A percentile compares a stretch with the other conserved stretches of the same genome.
These are phyloP conservation scores for Halophytophthora polymorphica DNA, from an alignment of 352 stramenopile genomes.

Conservation along the genomic window DNA sequence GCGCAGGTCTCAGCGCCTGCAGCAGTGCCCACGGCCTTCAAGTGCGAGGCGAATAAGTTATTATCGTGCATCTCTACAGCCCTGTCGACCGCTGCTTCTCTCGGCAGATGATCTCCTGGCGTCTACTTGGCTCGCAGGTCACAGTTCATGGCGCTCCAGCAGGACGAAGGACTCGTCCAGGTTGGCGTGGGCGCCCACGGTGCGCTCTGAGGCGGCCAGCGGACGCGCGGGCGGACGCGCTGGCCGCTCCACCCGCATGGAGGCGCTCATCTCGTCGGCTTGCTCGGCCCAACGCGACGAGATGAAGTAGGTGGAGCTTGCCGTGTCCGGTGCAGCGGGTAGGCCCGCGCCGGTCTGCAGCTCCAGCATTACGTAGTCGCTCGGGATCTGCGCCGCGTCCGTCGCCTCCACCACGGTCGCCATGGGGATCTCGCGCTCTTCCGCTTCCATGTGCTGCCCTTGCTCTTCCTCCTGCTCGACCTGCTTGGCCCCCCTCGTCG, in stretches of 20 bases:
- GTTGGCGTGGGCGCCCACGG: constrained; percentile 11
- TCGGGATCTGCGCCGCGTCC: constrained; percentile 36
- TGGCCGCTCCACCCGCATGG: constrained; percentile 38
- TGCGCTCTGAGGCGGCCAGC: constrained; percentile 6
- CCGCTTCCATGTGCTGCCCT: constrained; percentile 3
- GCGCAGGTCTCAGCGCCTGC: not conserved
- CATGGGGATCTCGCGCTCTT: constrained; percentile 45
- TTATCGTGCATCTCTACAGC: not conserved
- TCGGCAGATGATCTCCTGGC: constrained; percentile 1
- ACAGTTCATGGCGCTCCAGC: constrained; percentile 49
- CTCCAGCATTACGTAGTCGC: constrained; percentile 83
- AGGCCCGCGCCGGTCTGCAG: constrained; percentile 64
- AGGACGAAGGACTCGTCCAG: constrained; percentile 78
- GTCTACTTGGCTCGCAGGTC: constrained; percentile 1
- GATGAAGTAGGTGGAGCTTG: constrained; percentile 76
- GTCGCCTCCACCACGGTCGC: constrained; percentile 46
- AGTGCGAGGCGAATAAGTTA: too few species aligned
- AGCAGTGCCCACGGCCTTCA: too few species aligned
- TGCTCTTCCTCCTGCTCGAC: constrained; percentile 14
- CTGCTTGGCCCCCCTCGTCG: constrained; percentile 26
- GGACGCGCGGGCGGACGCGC: constrained; percentile 15
- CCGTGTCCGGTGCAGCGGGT: constrained; percentile 23
- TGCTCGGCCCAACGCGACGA: constrained; percentile 78
- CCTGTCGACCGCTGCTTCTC: constrained; percentile 2
- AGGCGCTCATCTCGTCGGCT: constrained; percentile 73